Evolutionary conservation across 2,329 filamentous ascomycete species (phyloP), one percentile per base, ranked within the genome.

Genomic region (Epichloe uncinata): DNA sequence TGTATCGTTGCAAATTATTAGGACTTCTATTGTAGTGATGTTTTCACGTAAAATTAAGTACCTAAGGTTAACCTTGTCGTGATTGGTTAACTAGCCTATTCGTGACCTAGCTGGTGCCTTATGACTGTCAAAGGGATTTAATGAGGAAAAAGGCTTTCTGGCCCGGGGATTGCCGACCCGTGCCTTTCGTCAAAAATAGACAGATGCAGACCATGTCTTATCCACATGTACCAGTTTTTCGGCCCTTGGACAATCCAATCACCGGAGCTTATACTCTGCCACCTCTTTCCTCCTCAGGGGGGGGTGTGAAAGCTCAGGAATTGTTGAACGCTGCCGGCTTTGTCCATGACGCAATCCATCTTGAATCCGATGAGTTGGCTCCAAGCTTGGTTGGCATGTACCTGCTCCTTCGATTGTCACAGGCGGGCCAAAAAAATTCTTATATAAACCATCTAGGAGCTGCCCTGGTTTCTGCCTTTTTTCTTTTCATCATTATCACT

Each of bases 311-410:
- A 13, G 15, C n/a, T 22, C 30, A 12, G 34, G 4, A 26, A 37
- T n/a, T 12, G 26, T 7, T 30, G 15, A 38, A 36, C 34, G 9
- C 34, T 15, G 44, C 13, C 20, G 5, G 20, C 33, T 26, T 26
- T 43, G 38, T 40, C 34, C 45, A 44, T 48, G 45, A 51, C 49
- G 49, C 16, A 47, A 51, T 51, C 12, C 22, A 38, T 46, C 8
- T n/a, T 4, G 5, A 5, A 44, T 34, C 38, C 16, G 30, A 48
- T 38, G 36, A 47, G n/a, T 36, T 36, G n/a, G 34, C 34, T 40
- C 34, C 6, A 26, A 15, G 34, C 30, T 30, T 22, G 47, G 47
- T 42, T 49, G 41, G 35, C 16, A 26, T 26, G 22, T 26, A 26
- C 22, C 22, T 33, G 22, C 22, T 26, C 22, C 22, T 26, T 26